These are phyloP conservation scores for Zygosaccharomyces sapae DNA, from an alignment of 1,139 yeast species.

Conservation along the genomic window DNA sequence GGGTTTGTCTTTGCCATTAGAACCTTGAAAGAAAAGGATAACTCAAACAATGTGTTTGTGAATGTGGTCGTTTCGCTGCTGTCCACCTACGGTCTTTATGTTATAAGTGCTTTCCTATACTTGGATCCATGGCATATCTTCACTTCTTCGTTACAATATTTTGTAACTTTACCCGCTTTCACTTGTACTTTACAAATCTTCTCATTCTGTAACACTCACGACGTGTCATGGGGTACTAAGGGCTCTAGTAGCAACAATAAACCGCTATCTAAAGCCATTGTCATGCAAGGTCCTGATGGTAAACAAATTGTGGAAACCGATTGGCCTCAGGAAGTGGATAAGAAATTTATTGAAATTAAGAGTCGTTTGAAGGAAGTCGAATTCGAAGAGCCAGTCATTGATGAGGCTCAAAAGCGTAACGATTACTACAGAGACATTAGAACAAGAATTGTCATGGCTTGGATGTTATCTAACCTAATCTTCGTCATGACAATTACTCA, in stretches of 20 bases:
- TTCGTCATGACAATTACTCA: slow-evolving; percentile 84
- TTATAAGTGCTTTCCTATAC: slow-evolving; percentile 71
- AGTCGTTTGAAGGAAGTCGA: slow-evolving; percentile 64
- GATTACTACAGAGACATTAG: slow-evolving; percentile 94
- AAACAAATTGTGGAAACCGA: slow-evolving; percentile 71
- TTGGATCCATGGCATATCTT: slow-evolving; percentile 93
- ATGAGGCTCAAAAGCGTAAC: slow-evolving; percentile 52
- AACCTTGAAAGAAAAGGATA: slow-evolving; percentile 46
- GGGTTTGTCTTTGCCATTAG: slow-evolving; percentile 74
- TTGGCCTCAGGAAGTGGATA: slow-evolving; percentile 75
- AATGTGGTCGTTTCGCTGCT: slow-evolving; percentile 78
- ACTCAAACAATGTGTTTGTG: slow-evolving; percentile 50
- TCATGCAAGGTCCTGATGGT: slow-evolving; percentile 50
- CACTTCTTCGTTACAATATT: slow-evolving; percentile 80
- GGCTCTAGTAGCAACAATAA: slow-evolving; percentile 78
- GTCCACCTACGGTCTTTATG: slow-evolving; percentile 90
- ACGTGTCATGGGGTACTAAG: slow-evolving; percentile 96
- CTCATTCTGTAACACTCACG: slow-evolving; percentile 94
- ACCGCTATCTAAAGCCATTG: slow-evolving; percentile 61
- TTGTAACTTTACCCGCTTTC: slow-evolving; percentile 83
- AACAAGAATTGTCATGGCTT: slow-evolving; percentile 82
- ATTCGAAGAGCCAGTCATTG: slow-evolving; percentile 37
- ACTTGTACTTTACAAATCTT: slow-evolving; percentile 87
- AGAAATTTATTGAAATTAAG: slow-evolving; percentile 65
- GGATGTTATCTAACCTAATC: slow-evolving; percentile 80